A percentile compares a stretch with the other conserved stretches of the same genome.
Evolutionary conservation across 2,329 filamentous ascomycete species (phyloP).

Genomic region (Ophiostoma piceae): DNA sequence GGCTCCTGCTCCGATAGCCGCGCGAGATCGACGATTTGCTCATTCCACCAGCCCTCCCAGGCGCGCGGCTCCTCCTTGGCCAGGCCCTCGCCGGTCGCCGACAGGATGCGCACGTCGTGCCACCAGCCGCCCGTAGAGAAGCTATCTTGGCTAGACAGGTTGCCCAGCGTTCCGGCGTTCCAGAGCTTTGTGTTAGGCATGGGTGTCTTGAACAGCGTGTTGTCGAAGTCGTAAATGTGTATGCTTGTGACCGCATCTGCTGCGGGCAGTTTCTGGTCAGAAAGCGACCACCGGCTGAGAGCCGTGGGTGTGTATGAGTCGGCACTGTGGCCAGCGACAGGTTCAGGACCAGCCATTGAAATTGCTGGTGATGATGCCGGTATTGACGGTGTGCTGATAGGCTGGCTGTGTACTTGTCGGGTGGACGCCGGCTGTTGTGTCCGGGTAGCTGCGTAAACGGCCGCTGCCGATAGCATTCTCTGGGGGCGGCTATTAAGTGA

Average conservation of each 20-base stretch:
- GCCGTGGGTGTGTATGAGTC: constrained; percentile 58
- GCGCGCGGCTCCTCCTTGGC: constrained; percentile 75
- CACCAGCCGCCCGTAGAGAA: constrained; percentile 91
- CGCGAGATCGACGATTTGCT: constrained; percentile 77
- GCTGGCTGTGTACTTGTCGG: not conserved
- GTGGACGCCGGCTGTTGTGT: constrained; percentile 12
- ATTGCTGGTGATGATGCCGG: not conserved
- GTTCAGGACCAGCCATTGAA: not conserved
- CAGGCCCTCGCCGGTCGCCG: constrained; percentile 75
- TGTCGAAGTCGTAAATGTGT: constrained; percentile 97
- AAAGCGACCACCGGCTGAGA: constrained; percentile 77
- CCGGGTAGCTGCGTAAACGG: constrained; percentile 18
- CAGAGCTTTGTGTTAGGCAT: constrained; percentile 85
- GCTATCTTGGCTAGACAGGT: constrained; percentile 67
- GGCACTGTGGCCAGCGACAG: not conserved
- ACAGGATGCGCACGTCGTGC: constrained; percentile 84
- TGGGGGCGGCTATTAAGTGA: not conserved
- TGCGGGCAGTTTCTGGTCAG: constrained; percentile 57
- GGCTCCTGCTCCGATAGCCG: constrained; percentile 75
- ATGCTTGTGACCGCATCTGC: constrained; percentile 68
- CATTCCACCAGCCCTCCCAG: constrained; percentile 97
- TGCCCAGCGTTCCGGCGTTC: constrained; percentile 71
- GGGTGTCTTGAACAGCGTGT: constrained; percentile 88
- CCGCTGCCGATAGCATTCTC: constrained; percentile 24
- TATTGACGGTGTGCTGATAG: not conserved